phyloP scores from a whole-genome alignment of 2,329 filamentous ascomycete species.

The Aspergillus caelatus region DNA sequence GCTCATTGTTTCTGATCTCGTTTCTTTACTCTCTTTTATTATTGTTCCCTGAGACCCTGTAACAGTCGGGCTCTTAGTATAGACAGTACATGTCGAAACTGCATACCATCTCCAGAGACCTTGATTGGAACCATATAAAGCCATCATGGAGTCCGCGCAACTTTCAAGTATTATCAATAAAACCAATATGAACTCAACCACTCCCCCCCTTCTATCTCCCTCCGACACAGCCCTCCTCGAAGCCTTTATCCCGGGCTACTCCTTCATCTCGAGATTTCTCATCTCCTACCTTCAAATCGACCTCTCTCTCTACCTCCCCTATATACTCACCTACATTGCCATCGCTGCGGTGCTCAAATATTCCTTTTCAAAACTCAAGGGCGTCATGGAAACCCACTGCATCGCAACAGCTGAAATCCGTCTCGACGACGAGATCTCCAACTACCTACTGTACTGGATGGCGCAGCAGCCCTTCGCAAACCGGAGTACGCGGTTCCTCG shows the following conservation, averaged over 20 bases:
- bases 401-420: constrained; percentile 69
- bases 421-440: constrained; percentile 72
- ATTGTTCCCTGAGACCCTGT: not conserved
- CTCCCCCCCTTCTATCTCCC: constrained; percentile 16
- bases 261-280: constrained; percentile 57
- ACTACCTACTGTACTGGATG: constrained; percentile 72
- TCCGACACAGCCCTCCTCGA: constrained; percentile 52
- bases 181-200: constrained; percentile 16
- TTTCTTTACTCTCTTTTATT: not conserved
- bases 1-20: not conserved
- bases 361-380: constrained; percentile 51
- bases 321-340: constrained; percentile 55
- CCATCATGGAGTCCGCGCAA: constrained; percentile 16
- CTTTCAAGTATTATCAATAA: constrained; percentile 9
- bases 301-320: constrained; percentile 63
- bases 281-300: constrained; percentile 64
- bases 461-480: constrained; percentile 64
- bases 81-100: not conserved
- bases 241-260: constrained; percentile 68
- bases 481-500: constrained; percentile 64
- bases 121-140: not conserved
- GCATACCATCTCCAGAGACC: not conserved
- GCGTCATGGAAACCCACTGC: constrained; percentile 56
- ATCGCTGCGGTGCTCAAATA: constrained; percentile 59
- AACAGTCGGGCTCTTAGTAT: not conserved